Conservation (phyloP, 768 basidiomycete genomes). For the Pulveroboletus sp. region DNA sequence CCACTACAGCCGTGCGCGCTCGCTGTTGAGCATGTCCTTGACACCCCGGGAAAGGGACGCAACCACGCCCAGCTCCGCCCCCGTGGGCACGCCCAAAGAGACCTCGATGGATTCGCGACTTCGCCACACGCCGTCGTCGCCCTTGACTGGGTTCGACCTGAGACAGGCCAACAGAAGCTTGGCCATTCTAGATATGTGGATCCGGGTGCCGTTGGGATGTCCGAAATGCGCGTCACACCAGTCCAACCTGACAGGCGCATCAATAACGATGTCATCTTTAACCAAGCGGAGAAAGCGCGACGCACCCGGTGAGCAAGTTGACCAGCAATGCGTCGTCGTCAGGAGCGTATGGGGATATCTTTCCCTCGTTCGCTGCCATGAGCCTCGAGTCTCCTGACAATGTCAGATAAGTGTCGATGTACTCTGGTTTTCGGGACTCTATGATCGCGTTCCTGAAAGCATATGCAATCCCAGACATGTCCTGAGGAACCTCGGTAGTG, state of each 20-base stretch:
- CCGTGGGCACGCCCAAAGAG: slow-evolving; percentile 19
- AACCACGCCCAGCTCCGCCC: slow-evolving; percentile 9
- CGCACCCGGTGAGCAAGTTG: slow-evolving; percentile 15
- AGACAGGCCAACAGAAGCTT: slow-evolving; percentile 8
- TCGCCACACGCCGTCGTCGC: slow-evolving; percentile 8
- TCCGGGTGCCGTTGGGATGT: slow-evolving; percentile 6
- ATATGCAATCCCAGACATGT: slow-evolving; percentile 15
- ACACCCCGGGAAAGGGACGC: slow-evolving; percentile 6
- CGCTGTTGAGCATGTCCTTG: slow-evolving; percentile 1
- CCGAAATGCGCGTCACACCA: slow-evolving; percentile 17
- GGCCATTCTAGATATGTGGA: slow-evolving; percentile 4
- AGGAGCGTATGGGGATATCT: background rate
- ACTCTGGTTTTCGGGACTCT: slow-evolving; percentile 5
- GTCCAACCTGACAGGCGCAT: slow-evolving; percentile 6
- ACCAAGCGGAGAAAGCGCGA: background rate
- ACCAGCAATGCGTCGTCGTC: slow-evolving; percentile 7
- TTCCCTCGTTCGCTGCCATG: slow-evolving; percentile 9
- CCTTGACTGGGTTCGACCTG: slow-evolving; percentile 14
- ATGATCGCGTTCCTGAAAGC: slow-evolving; percentile 11
- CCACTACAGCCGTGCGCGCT: background rate
- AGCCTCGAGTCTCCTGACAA: slow-evolving; percentile 13
- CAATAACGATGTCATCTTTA: background rate
- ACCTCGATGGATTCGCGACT: slow-evolving; percentile 10
- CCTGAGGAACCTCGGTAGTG: slow-evolving; percentile 6
- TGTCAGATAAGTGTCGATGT: slow-evolving; percentile 8